phyloP scores from a whole-genome alignment of 805 yeast genomes.

The Yamadazyma olivae region DNA sequence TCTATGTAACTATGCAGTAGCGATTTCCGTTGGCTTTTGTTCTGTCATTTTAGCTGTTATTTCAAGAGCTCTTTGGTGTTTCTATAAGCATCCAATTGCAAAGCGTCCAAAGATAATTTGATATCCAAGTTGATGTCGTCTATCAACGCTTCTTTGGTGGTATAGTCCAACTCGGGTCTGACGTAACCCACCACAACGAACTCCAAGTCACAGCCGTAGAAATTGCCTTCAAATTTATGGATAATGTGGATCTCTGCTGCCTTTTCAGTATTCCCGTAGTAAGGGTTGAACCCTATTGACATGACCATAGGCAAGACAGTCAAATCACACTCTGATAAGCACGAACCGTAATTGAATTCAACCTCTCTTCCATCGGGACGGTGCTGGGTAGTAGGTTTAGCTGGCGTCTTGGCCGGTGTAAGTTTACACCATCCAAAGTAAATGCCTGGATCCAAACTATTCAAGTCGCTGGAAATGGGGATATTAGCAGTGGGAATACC shows the following conservation, averaged over 20 bases:
- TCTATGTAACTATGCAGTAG: too few species aligned
- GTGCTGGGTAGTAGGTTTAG: conserved; percentile 7
- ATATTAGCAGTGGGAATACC: conserved; percentile 97
- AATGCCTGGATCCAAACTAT: conserved; percentile 66
- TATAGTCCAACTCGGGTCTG: conserved; percentile 86
- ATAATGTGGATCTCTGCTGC: conserved; percentile 87
- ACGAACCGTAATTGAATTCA: conserved; percentile 59
- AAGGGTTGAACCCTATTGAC: conserved; percentile 96
- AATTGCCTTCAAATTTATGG: conserved; percentile 62
- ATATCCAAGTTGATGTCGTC: conserved; percentile 78
- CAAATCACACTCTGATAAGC: conserved; percentile 41
- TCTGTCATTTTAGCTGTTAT: too few species aligned
- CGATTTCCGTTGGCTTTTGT: too few species aligned
- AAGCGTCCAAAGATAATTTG: neutral
- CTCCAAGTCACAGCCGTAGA: conserved; percentile 78
- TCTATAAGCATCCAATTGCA: neutral
- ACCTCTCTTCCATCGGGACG: conserved; percentile 20
- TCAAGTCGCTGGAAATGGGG: conserved; percentile 50
- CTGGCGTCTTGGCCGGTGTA: conserved; percentile 15
- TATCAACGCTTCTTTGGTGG: conserved; percentile 79
- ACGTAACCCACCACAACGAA: conserved; percentile 81
- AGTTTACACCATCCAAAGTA: conserved; percentile 76
- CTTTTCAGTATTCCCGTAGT: conserved; percentile 72
- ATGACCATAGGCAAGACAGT: conserved; percentile 80
- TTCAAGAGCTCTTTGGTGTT: too few species aligned